These are phyloP conservation scores for Aspergillus taichungensis DNA, from an alignment of 495 filamentous ascomycete genomes.

Conservation along the genomic window DNA sequence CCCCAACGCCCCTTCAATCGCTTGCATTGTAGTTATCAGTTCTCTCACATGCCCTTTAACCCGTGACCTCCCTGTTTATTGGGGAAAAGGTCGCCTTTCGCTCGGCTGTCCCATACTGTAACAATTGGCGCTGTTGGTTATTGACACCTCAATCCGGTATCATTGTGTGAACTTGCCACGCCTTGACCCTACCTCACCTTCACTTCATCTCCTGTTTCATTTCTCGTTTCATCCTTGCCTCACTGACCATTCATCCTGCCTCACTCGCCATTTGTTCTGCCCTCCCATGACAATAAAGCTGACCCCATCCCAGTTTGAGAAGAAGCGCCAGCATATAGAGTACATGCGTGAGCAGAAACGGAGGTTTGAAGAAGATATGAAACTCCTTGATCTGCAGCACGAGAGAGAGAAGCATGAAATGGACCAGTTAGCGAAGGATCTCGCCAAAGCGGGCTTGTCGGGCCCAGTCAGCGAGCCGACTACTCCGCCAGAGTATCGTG, in stretches of 20 bases:
- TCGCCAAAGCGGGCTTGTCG: conserved; percentile 51
- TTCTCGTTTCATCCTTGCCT: not conserved
- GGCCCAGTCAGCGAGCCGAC: conserved; percentile 88
- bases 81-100: too few relatives aligned
- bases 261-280: not conserved
- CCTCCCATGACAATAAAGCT: conserved; percentile 9
- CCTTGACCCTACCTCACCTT: not conserved
- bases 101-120: too few relatives aligned
- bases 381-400: conserved; percentile 72
- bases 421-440: conserved; percentile 66
- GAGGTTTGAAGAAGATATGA: conserved; percentile 80
- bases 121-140: too few relatives aligned
- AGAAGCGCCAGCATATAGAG: conserved; percentile 83
- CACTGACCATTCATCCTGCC: not conserved
- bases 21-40: conserved; percentile 5
- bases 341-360: conserved; percentile 73
- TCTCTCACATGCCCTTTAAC: not conserved
- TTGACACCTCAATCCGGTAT: too few relatives aligned
- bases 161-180: not conserved
- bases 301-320: conserved; percentile 62
- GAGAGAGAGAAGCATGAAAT: conserved; percentile 74
- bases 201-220: not conserved
- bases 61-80: not conserved
- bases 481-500: conserved; percentile 89
- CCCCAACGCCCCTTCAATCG: not conserved